Percentiles rank a stretch among this genome's conserved stretches.
Evolutionary conservation across 495 filamentous ascomycete species (phyloP).

Genomic region (Annulohypoxylon maeteangense): DNA sequence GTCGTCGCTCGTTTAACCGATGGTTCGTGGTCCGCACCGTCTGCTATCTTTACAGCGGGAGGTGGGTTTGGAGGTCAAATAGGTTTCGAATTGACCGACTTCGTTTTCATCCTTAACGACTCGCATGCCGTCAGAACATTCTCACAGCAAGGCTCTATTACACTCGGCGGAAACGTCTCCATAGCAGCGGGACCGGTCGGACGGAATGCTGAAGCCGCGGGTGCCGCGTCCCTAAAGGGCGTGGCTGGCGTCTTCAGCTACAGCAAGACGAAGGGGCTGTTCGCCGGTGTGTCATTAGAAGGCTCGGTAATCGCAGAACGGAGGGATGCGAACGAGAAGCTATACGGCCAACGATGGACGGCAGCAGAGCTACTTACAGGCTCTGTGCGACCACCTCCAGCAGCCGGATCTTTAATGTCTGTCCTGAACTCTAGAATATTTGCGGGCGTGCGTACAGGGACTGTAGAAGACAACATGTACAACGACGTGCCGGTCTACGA

Average conservation of each 20-base stretch:
- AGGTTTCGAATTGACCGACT: slow-evolving; percentile 96
- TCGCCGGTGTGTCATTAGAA: slow-evolving; percentile 94
- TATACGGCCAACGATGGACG: slow-evolving; percentile 84
- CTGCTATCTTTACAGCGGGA: slow-evolving; percentile 88
- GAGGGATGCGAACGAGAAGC: slow-evolving; percentile 94
- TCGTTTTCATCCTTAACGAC: slow-evolving; percentile 99
- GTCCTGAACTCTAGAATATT: slow-evolving; percentile 88
- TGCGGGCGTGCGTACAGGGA: slow-evolving; percentile 65
- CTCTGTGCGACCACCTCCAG: slow-evolving; percentile 77
- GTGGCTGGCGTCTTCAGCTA: slow-evolving; percentile 95
- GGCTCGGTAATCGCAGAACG: slow-evolving; percentile 91
- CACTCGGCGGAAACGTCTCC: slow-evolving; percentile 94
- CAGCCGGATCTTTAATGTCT: slow-evolving; percentile 82
- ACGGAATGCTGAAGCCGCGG: slow-evolving; percentile 94
- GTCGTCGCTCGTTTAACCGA: slow-evolving; percentile 93
- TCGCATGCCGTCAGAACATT: slow-evolving; percentile 91
- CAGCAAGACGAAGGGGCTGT: slow-evolving; percentile 95
- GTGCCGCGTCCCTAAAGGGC: slow-evolving; percentile 88
- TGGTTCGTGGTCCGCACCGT: slow-evolving; percentile 93
- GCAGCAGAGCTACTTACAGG: slow-evolving; percentile 86
- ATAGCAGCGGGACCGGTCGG: slow-evolving; percentile 94
- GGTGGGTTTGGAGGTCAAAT: slow-evolving; percentile 97
- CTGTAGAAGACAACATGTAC: slow-evolving; percentile 76
- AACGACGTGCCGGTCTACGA: slow-evolving; percentile 96
- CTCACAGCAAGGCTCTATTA: slow-evolving; percentile 88